Evolutionary conservation across 208 protist species (phyloP).

Genomic region (Borovskyia barvae): DNA sequence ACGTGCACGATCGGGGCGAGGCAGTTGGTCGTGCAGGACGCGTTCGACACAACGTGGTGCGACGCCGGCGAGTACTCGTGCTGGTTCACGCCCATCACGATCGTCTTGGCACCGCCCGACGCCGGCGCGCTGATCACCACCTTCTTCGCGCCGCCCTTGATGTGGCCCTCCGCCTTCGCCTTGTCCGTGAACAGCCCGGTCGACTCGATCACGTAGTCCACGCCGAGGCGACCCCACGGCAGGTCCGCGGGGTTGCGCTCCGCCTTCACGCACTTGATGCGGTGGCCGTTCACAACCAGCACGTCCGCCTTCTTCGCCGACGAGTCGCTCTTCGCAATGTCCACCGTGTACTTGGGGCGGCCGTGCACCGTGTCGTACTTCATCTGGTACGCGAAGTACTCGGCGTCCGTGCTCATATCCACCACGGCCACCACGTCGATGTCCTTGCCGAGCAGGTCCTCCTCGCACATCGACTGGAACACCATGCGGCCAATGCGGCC

Average conservation of each 20-base stretch:
- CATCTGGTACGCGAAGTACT: slow-evolving; percentile 97
- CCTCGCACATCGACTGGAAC: slow-evolving; percentile 86
- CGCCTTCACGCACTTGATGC: slow-evolving; percentile 75
- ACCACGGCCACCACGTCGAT: slow-evolving; percentile 95
- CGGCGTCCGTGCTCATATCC: slow-evolving; percentile 95
- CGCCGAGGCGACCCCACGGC: slow-evolving; percentile 92
- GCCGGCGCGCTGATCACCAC: slow-evolving; percentile 99
- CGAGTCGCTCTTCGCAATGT: slow-evolving; percentile 66
- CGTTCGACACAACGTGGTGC: slow-evolving; percentile 96
- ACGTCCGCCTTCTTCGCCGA: slow-evolving; percentile 67
- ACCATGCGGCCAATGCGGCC: slow-evolving; percentile 98
- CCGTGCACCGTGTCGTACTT: slow-evolving; percentile 98
- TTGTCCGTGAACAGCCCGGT: slow-evolving; percentile 98
- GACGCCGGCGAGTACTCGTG: slow-evolving; percentile 83
- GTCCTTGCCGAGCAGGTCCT: slow-evolving; percentile 60
- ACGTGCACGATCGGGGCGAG: slow-evolving; percentile 98
- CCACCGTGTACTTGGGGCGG: slow-evolving; percentile 76
- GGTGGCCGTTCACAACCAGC: slow-evolving; percentile 81
- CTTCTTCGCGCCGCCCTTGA: slow-evolving; percentile 97
- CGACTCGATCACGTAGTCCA: slow-evolving; percentile 98
- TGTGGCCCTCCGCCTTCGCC: slow-evolving; percentile 88
- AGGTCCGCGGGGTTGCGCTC: slow-evolving; percentile 93
- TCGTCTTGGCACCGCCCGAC: slow-evolving; percentile 94
- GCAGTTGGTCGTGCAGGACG: slow-evolving; percentile 99
- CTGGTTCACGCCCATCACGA: slow-evolving; percentile 99